phyloP scores from a whole-genome alignment of 1,284 basidiomycete species.

The Trichosporon coremiiforme region DNA sequence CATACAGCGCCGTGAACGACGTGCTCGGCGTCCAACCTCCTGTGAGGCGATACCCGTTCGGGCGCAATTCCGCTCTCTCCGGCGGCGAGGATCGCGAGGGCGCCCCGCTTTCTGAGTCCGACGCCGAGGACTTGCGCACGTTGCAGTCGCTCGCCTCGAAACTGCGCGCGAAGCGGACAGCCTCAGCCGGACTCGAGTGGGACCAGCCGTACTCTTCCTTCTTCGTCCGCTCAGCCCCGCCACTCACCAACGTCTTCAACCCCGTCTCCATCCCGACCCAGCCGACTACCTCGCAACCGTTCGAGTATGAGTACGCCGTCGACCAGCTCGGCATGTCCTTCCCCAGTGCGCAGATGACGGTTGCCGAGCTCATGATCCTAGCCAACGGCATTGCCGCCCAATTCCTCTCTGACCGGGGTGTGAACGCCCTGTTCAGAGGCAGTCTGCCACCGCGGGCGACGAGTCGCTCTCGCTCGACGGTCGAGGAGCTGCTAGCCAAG shows the following conservation, averaged over 20 bases:
- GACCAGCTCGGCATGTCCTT: slow-evolving; percentile 2
- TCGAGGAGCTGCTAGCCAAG: slow-evolving; percentile 24
- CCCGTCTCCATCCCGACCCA: slow-evolving; percentile 15
- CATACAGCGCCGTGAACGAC: slow-evolving; percentile 71
- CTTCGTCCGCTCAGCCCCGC: slow-evolving; percentile 27
- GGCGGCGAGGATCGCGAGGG: not conserved
- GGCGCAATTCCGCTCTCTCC: slow-evolving; percentile 8
- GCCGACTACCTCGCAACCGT: not conserved
- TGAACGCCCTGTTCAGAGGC: slow-evolving; percentile 71
- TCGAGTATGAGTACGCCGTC: slow-evolving; percentile 20
- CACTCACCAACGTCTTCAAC: slow-evolving; percentile 35
- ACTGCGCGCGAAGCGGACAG: slow-evolving; percentile 40
- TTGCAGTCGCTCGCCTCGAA: slow-evolving; percentile 54
- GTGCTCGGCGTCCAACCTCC: slow-evolving; percentile 58
- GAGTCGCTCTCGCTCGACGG: slow-evolving; percentile 8
- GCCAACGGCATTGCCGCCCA: slow-evolving; percentile 75
- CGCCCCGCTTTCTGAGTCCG: slow-evolving; percentile 25
- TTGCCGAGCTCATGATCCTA: slow-evolving; percentile 82
- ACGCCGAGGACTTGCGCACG: slow-evolving; percentile 56
- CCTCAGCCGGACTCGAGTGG: slow-evolving; percentile 43
- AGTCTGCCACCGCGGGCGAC: slow-evolving; percentile 54
- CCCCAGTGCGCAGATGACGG: slow-evolving; percentile 55
- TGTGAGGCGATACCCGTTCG: slow-evolving; percentile 40
- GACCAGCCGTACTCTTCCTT: slow-evolving; percentile 26
- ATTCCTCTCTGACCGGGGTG: slow-evolving; percentile 65